Percentiles rank a stretch among this genome's conserved stretches.
These are phyloP conservation scores for Myrica gale DNA, from an alignment of 306 rosid species.

Conservation along the genomic window DNA sequence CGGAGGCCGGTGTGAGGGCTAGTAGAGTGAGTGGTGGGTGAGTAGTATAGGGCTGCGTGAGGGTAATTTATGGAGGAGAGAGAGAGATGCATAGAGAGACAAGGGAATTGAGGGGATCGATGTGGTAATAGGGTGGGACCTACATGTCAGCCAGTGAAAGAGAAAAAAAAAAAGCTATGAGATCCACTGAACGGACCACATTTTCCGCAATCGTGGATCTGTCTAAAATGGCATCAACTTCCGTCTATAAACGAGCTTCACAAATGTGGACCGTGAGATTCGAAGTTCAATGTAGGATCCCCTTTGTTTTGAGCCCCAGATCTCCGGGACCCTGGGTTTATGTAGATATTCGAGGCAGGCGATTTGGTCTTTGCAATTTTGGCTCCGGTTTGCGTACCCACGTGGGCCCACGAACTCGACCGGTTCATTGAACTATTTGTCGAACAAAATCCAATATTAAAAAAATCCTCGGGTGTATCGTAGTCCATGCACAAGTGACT, in stretches of 20 bases:
- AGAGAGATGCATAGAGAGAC: neutral
- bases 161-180: neutral
- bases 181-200: neutral
- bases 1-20: constrained; percentile 4
- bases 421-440: constrained; percentile 13
- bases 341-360: neutral
- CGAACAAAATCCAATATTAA: neutral
- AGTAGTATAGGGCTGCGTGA: neutral
- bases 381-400: neutral
- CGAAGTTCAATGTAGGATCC: neutral
- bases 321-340: too few species aligned
- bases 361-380: neutral
- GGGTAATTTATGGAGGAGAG: constrained; percentile 4
- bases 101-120: constrained; percentile 15
- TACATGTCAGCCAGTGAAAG: constrained; percentile 1
- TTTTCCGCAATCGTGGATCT: neutral
- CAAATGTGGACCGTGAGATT: neutral
- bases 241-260: neutral
- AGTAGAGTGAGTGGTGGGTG: constrained; percentile 5
- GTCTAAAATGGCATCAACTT: neutral
- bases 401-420: constrained; percentile 38
- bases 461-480: neutral
- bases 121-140: constrained; percentile 33
- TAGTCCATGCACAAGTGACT: neutral
- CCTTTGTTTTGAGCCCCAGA: too few species aligned